Conservation (phyloP, 2,329 filamentous ascomycete species). For the Arthrobotrys musiformis region DNA sequence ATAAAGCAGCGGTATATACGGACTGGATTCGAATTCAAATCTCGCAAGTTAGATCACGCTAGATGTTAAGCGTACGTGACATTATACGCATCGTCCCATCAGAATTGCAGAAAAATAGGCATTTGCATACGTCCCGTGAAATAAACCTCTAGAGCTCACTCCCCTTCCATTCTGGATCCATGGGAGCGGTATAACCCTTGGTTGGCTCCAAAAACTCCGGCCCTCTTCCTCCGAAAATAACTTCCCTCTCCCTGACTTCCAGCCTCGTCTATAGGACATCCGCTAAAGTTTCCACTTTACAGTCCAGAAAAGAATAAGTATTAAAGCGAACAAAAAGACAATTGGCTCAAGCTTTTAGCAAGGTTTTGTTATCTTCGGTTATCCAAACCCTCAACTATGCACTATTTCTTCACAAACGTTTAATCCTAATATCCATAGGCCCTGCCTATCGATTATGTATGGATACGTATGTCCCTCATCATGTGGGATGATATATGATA, state of each 20-base stretch:
- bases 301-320: too few species aligned
- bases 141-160: background rate
- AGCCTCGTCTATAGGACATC: background rate
- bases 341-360: constrained; percentile 25
- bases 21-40: background rate
- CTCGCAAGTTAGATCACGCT: background rate
- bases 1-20: background rate
- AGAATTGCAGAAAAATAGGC: constrained; percentile 9
- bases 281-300: background rate
- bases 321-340: too few species aligned
- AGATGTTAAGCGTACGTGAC: background rate
- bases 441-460: background rate
- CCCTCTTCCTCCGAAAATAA: constrained; percentile 53
- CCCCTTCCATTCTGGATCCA: constrained; percentile 11
- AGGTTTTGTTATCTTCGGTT: constrained; percentile 13
- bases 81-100: background rate
- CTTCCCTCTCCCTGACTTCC: background rate
- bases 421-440: too few species aligned
- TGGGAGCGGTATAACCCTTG: constrained; percentile 24
- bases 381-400: constrained; percentile 9
- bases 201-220: constrained; percentile 33
- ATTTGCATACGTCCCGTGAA: background rate
- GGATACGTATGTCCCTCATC: constrained; percentile 1
- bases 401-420: background rate
- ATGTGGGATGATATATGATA: background rate